Evolutionary conservation across 2,329 filamentous ascomycete genomes (phyloP), one percentile per base, ranked within the genome.

Genomic region (Pseudopithomyces chartarum): DNA sequence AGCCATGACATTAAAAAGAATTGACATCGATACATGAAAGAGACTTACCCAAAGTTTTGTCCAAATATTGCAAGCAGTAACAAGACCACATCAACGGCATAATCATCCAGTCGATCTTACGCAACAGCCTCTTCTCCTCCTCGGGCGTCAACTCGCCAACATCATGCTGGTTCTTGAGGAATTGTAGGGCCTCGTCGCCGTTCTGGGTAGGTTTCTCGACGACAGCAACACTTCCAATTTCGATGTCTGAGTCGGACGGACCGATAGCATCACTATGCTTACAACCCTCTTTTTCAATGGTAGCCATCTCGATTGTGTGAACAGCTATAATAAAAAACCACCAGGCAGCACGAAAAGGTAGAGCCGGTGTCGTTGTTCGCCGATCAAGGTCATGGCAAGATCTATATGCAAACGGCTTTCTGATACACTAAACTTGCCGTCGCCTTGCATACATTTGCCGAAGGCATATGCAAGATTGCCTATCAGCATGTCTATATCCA

Each of bases 101-200:
- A 32, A 79, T 73, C 67, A 73, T 75, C 65, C 68, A 73, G 45
- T 79, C 77, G 26, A 78, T 77, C 59, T 76, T 78, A 5, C 70
- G 61, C 13, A 69, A 38, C 20, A 71, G 43, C 8, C 44, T 56
- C 10, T 58, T 62, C 48, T 68, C 64, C 17, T 61, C 63, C 6
- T 63, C 60, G 2, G 46, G 22, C 22, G 56, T 64, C n/a, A 59
- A 46, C 36, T 54, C 55, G 15, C 52, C 59, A 17, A 62, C 59
- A 48, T 58, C 49, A 32, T 61, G 57, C 12, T 63, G 59, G 34
- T 54, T 56, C 20, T 58, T 63, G 17, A 70, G 66, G 26, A 70
- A 67, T 4, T 61, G 56, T 7, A 70, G 57, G 1, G 66, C 68
- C 17, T 65, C 63, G 46, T 70, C 68, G 38, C 61, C 66, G 26